These are phyloP conservation scores for Phlebiopsis gigantea DNA, from an alignment of 768 basidiomycete genomes.

Conservation along the genomic window DNA sequence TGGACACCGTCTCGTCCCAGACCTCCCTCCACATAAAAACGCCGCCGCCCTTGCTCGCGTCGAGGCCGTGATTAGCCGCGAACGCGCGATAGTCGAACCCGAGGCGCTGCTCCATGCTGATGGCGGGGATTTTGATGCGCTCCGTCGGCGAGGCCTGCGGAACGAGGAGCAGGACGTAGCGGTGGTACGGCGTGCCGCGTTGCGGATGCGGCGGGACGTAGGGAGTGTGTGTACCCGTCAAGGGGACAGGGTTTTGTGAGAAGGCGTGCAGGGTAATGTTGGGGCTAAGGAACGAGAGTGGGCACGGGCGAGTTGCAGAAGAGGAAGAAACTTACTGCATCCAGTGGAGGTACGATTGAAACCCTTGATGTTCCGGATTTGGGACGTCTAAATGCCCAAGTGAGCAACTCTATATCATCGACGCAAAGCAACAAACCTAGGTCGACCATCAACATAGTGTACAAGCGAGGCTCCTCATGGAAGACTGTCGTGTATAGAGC, in stretches of 20 bases:
- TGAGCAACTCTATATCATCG: background rate
- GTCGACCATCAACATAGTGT: constrained; percentile 88
- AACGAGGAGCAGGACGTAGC: constrained; percentile 75
- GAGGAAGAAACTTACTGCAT: constrained; percentile 52
- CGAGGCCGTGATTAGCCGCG: constrained; percentile 45
- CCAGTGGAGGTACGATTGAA: constrained; percentile 79
- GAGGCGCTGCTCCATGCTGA: constrained; percentile 33
- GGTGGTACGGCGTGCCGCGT: constrained; percentile 84
- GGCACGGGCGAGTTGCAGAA: constrained; percentile 7
- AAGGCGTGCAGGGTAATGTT: constrained; percentile 73
- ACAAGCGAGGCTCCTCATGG: constrained; percentile 73
- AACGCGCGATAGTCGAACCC: constrained; percentile 69
- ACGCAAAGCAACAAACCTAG: constrained; percentile 48
- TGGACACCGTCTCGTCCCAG: constrained; percentile 63
- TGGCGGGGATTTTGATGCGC: constrained; percentile 23
- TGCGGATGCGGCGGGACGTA: constrained; percentile 94
- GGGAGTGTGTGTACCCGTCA: constrained; percentile 49
- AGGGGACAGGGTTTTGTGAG: constrained; percentile 34
- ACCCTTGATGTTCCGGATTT: constrained; percentile 58
- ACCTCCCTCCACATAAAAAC: constrained; percentile 80
- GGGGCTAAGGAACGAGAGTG: constrained; percentile 44
- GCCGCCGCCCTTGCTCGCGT: constrained; percentile 57
- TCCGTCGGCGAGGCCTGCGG: constrained; percentile 48
- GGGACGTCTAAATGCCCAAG: constrained; percentile 61
- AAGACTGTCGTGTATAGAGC: constrained; percentile 70